Evolutionary conservation across 768 basidiomycete genomes (phyloP).

Genomic region (Termitomyces sp.): DNA sequence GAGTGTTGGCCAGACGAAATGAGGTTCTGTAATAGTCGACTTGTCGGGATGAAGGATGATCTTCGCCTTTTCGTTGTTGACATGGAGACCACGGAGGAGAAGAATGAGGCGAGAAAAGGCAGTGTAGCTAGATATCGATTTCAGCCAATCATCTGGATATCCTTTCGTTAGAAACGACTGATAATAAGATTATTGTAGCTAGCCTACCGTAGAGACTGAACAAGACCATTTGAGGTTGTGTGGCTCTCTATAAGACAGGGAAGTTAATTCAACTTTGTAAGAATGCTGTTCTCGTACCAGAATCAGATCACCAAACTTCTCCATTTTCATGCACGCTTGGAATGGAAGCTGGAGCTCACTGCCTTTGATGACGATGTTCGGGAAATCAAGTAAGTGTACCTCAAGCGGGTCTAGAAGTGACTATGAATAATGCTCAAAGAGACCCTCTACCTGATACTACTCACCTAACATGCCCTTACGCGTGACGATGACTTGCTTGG

Average conservation of each 20-base stretch:
- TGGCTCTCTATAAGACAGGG: constrained; percentile 60
- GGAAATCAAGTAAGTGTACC: constrained; percentile 99
- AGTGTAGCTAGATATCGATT: constrained; percentile 97
- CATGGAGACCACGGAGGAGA: constrained; percentile 94
- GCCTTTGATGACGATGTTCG: constrained; percentile 99
- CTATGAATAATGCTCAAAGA: not conserved
- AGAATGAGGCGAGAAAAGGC: constrained; percentile 98
- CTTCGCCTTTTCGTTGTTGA: constrained; percentile 99
- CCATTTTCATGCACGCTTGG: constrained; percentile 99
- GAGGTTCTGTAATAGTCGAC: constrained; percentile 92
- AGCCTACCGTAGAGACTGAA: constrained; percentile 87
- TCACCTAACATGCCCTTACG: constrained; percentile 98
- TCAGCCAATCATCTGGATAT: constrained; percentile 88
- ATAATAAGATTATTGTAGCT: constrained; percentile 8
- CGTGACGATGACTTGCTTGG: constrained; percentile 99
- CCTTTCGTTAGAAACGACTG: constrained; percentile 4
- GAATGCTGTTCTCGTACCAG: constrained; percentile 38
- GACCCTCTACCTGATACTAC: constrained; percentile 14
- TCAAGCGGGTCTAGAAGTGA: constrained; percentile 74
- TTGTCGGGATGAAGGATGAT: constrained; percentile 97
- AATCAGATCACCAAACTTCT: constrained; percentile 98
- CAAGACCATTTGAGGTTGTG: constrained; percentile 98
- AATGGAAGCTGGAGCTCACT: constrained; percentile 97
- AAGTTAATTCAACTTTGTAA: not conserved
- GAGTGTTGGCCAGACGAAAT: constrained; percentile 96